phyloP scores from a whole-genome alignment of 2,329 filamentous ascomycete genomes.

The Dactylellina drechsleri region DNA sequence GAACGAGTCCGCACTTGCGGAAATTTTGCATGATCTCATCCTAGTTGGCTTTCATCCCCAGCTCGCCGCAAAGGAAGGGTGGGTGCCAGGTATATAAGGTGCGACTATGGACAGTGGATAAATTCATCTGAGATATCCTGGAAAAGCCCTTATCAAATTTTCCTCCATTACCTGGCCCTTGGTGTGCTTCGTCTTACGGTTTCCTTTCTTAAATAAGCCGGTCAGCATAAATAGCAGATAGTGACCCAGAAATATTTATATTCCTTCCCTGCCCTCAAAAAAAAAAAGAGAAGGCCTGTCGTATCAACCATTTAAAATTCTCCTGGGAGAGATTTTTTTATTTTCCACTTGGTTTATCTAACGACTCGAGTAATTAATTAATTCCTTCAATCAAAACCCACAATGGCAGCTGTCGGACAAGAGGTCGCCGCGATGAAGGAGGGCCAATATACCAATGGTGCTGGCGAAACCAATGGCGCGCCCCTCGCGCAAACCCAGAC shows the following conservation, averaged over 20 bases:
- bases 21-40: slow-evolving; percentile 55
- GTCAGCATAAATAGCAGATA: slow-evolving; percentile 25
- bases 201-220: slow-evolving; percentile 31
- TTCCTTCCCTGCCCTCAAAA: slow-evolving; percentile 33
- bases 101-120: slow-evolving; percentile 46
- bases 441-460: slow-evolving; percentile 43
- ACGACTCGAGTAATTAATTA: slow-evolving; percentile 27
- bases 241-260: slow-evolving; percentile 24
- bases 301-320: slow-evolving; percentile 12
- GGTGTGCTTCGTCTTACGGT: slow-evolving; percentile 28
- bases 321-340: slow-evolving; percentile 22
- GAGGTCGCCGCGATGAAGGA: slow-evolving; percentile 30
- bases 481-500: slow-evolving; percentile 42
- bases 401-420: slow-evolving; percentile 36
- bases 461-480: slow-evolving; percentile 28
- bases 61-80: slow-evolving; percentile 39
- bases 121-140: slow-evolving; percentile 47
- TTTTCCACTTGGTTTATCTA: slow-evolving; percentile 12
- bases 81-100: slow-evolving; percentile 49
- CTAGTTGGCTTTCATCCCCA: slow-evolving; percentile 53
- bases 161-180: slow-evolving; percentile 38
- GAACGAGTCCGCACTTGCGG: slow-evolving; percentile 51
- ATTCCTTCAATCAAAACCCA: slow-evolving; percentile 27
- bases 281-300: slow-evolving; percentile 16
- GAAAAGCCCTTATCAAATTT: slow-evolving; percentile 46